phyloP scores from a whole-genome alignment of 1,139 yeast species.

The Suhomyces bolitotheri region DNA sequence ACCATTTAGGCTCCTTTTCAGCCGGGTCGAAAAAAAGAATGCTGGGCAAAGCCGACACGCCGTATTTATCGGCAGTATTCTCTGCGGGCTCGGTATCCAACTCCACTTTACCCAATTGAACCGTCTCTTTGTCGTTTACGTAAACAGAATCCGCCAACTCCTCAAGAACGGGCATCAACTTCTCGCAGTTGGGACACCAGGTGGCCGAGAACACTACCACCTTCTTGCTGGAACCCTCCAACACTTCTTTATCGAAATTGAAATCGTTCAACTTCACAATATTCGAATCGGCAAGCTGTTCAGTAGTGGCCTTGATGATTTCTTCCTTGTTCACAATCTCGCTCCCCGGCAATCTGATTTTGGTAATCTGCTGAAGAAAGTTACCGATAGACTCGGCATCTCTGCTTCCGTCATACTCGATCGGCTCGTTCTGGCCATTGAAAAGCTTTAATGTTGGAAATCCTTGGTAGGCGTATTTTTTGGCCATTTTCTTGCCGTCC shows the following conservation, averaged over 20 bases:
- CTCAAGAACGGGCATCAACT: slow-evolving; percentile 31
- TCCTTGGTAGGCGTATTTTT: slow-evolving; percentile 57
- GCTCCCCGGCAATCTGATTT: slow-evolving; percentile 22
- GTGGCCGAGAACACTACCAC: slow-evolving; percentile 43
- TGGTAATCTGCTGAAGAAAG: slow-evolving; percentile 43
- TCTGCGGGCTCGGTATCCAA: slow-evolving; percentile 47
- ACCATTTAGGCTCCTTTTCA: slow-evolving; percentile 40
- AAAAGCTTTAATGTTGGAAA: slow-evolving; percentile 67
- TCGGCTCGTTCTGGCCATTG: slow-evolving; percentile 50
- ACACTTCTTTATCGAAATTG: slow-evolving; percentile 35
- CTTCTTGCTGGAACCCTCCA: slow-evolving; percentile 21
- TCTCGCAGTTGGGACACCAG: slow-evolving; percentile 34
- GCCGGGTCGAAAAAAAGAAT: slow-evolving; percentile 44
- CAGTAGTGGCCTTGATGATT: slow-evolving; percentile 3
- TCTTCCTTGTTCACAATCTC: slow-evolving; percentile 8
- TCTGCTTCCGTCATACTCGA: slow-evolving; percentile 51
- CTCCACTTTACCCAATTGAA: slow-evolving; percentile 51
- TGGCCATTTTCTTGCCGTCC: slow-evolving; percentile 54
- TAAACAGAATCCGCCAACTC: slow-evolving; percentile 35
- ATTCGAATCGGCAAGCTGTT: slow-evolving; percentile 15
- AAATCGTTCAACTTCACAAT: slow-evolving; percentile 35
- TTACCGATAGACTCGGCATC: slow-evolving; percentile 47
- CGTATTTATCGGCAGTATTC: slow-evolving; percentile 43
- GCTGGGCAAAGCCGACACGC: slow-evolving; percentile 53
- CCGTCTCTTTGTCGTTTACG: slow-evolving; percentile 26